Conservation (phyloP, 305 asterid species). For the Withania somnifera region DNA sequence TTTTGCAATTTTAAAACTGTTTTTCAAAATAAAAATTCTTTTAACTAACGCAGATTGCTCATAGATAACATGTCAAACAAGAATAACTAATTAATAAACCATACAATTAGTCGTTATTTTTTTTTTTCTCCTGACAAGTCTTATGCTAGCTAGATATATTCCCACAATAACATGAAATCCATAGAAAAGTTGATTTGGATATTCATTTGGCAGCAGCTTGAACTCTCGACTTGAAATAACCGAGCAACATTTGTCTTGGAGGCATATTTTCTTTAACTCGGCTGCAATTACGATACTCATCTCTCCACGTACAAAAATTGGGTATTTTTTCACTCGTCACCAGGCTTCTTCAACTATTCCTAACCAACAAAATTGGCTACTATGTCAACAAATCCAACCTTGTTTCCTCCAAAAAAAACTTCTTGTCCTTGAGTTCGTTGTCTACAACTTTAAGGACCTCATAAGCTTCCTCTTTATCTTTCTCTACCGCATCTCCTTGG, state of each 20-base stretch:
- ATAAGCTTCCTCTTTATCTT: slow-evolving; percentile 16
- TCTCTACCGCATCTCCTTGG: slow-evolving; percentile 8
- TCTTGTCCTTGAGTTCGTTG: slow-evolving; percentile 19
- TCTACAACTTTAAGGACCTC: slow-evolving; percentile 12
- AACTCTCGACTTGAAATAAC: background rate
- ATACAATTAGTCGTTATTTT: too few relatives aligned
- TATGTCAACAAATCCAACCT: slow-evolving; percentile 20
- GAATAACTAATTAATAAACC: too few relatives aligned
- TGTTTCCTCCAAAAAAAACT: slow-evolving; percentile 28
- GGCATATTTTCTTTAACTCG: slow-evolving; percentile 11
- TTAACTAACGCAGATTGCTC: too few relatives aligned
- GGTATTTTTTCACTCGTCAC: slow-evolving; percentile 14
- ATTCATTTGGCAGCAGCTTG: background rate
- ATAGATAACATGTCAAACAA: too few relatives aligned
- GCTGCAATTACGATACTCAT: background rate
- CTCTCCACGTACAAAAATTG: slow-evolving; percentile 8
- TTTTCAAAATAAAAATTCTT: too few relatives aligned
- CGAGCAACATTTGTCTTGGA: background rate
- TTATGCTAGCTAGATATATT: too few relatives aligned
- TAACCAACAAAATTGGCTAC: slow-evolving; percentile 19
- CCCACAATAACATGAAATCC: background rate
- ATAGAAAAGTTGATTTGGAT: background rate
- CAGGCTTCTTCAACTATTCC: slow-evolving; percentile 13
- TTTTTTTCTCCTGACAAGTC: too few relatives aligned
- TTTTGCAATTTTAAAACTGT: too few relatives aligned